A percentile compares a stretch with the other conserved stretches of the same genome.
These are phyloP conservation scores for Microbotryum silenes-acaulis DNA, from an alignment of 1,284 basidiomycete species.

Conservation along the genomic window DNA sequence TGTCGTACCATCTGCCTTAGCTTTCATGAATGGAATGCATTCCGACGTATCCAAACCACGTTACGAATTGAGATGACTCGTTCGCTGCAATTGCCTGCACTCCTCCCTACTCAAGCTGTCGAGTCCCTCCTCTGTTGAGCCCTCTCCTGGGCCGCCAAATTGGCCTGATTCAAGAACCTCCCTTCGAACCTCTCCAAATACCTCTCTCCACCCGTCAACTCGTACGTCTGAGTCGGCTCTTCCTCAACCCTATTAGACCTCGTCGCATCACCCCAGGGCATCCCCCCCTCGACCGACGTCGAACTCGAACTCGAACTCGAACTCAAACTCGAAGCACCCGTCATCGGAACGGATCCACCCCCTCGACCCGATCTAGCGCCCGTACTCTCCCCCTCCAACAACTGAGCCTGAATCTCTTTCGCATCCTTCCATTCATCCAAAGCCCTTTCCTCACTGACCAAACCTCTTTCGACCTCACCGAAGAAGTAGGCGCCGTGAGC, in stretches of 20 bases:
- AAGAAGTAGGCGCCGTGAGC: conserved; percentile 64
- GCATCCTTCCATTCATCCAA: conserved; percentile 43
- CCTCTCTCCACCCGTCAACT: conserved; percentile 34
- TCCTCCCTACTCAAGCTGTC: background rate
- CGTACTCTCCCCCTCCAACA: conserved; percentile 3
- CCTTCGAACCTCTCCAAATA: conserved; percentile 62
- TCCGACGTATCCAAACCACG: too few relatives aligned
- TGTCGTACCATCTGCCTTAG: too few relatives aligned
- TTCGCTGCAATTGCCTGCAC: too few relatives aligned
- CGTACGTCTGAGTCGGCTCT: background rate
- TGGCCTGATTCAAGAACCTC: conserved; percentile 62
- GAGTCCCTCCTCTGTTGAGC: background rate
- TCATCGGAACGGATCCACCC: background rate
- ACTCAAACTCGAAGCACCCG: background rate
- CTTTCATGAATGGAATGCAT: too few relatives aligned
- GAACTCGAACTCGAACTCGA: background rate
- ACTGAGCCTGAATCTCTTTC: conserved; percentile 19
- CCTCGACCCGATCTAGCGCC: background rate
- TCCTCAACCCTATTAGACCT: conserved; percentile 2
- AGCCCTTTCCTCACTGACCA: conserved; percentile 55
- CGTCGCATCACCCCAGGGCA: background rate
- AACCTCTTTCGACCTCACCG: conserved; percentile 55
- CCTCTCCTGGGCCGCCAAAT: background rate
- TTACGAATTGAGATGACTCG: too few relatives aligned
- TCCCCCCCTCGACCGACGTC: background rate